A percentile compares a stretch with the other conserved stretches of the same genome.
Evolutionary conservation across 805 yeast species (phyloP).

Genomic region (Starmerella bombicola): DNA sequence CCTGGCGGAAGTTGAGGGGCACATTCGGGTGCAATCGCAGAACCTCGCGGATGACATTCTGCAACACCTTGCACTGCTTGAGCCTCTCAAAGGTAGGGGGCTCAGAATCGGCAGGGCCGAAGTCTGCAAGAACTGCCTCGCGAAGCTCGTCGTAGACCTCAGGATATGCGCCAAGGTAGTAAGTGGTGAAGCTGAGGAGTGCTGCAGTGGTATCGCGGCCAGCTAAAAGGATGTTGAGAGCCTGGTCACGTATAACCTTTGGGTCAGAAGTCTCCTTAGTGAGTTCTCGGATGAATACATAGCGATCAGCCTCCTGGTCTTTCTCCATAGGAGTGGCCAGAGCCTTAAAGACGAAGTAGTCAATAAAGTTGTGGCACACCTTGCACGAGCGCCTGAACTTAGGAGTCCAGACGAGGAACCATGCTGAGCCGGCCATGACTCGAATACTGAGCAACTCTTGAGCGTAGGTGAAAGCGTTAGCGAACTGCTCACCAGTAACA

Average conservation of each 20-base stretch:
- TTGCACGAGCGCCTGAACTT: constrained; percentile 28
- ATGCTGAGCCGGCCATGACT: too few species aligned
- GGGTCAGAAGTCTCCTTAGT: constrained; percentile 38
- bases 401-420: constrained; percentile 10
- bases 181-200: constrained; percentile 33
- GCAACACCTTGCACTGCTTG: constrained; percentile 35
- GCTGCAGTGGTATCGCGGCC: constrained; percentile 43
- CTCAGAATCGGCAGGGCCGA: constrained; percentile 19
- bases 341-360: constrained; percentile 32
- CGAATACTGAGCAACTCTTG: too few species aligned
- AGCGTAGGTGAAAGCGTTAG: constrained; percentile 24
- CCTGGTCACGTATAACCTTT: constrained; percentile 35
- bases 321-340: constrained; percentile 10
- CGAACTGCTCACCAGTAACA: constrained; percentile 17
- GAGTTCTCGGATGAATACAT: constrained; percentile 36
- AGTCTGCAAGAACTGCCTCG: constrained; percentile 17
- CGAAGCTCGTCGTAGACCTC: constrained; percentile 30
- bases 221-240: constrained; percentile 36
- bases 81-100: constrained; percentile 33
- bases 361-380: constrained; percentile 30
- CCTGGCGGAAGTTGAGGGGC: constrained; percentile 33
- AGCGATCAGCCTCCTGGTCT: constrained; percentile 20
- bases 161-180: constrained; percentile 35
- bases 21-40: constrained; percentile 37
- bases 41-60: constrained; percentile 34